phyloP scores from a whole-genome alignment of 345 rosid species.

The Eucalyptus fibrosa region DNA sequence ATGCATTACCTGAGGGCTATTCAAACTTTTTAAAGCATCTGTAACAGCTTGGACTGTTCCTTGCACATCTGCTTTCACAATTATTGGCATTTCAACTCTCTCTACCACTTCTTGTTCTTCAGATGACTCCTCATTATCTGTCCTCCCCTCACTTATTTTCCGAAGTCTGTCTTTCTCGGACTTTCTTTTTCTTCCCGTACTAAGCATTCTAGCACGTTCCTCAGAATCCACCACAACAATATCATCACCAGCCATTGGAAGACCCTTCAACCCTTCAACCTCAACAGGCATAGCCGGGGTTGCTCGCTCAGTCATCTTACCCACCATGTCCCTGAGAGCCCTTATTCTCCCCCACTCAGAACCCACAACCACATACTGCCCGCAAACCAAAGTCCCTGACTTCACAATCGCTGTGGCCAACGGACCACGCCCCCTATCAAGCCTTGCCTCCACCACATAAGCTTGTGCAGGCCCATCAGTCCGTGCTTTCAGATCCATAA shows the following conservation, averaged over 20 bases:
- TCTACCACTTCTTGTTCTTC: conserved; percentile 33
- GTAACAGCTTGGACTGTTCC: conserved; percentile 97
- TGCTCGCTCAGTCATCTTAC: conserved; percentile 55
- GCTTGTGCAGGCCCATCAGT: conserved; percentile 94
- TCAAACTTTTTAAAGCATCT: conserved; percentile 75
- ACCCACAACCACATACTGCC: conserved; percentile 81
- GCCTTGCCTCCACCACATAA: conserved; percentile 93
- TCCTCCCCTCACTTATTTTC: conserved; percentile 47
- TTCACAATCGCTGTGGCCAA: conserved; percentile 83
- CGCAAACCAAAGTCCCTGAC: conserved; percentile 74
- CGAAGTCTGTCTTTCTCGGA: conserved; percentile 56
- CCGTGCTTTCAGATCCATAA: conserved; percentile 82
- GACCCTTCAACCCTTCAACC: conserved; percentile 92
- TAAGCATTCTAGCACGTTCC: conserved; percentile 91
- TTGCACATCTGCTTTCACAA: conserved; percentile 89
- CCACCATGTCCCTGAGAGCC: conserved; percentile 64
- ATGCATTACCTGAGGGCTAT: conserved; percentile 71
- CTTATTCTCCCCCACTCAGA: conserved; percentile 89
- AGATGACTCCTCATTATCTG: conserved; percentile 17
- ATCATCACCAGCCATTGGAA: conserved; percentile 97
- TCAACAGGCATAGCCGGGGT: conserved; percentile 83
- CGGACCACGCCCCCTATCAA: conserved; percentile 92
- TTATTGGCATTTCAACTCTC: conserved; percentile 66
- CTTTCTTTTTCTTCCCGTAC: conserved; percentile 73
- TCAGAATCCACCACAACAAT: conserved; percentile 84